These are phyloP conservation scores for Thelonectria blattea DNA, from an alignment of 2,329 filamentous ascomycete species.

Conservation along the genomic window DNA sequence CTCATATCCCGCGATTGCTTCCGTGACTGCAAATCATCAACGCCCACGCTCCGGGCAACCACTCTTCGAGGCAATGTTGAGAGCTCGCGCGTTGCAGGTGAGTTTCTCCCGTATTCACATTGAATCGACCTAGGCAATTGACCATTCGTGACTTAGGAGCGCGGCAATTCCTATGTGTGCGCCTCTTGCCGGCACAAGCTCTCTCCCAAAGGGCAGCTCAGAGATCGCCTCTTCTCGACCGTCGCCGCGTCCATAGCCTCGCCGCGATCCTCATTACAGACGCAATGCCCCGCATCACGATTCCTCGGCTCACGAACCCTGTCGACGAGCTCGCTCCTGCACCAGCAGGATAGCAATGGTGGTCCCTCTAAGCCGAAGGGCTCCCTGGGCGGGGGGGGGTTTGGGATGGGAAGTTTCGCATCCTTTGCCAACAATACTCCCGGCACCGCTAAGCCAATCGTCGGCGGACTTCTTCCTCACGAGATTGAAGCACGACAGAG, in stretches of 20 bases:
- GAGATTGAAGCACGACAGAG: slow-evolving; percentile 45
- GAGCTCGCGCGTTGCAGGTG: slow-evolving; percentile 50
- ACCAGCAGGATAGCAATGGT: slow-evolving; percentile 28
- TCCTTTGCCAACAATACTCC: slow-evolving; percentile 30
- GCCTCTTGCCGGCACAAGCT: slow-evolving; percentile 46
- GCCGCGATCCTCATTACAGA: slow-evolving; percentile 2
- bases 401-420: slow-evolving; percentile 33
- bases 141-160: slow-evolving; percentile 39
- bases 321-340: slow-evolving; percentile 37
- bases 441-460: background rate
- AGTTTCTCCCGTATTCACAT: slow-evolving; percentile 7
- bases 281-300: slow-evolving; percentile 7
- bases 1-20: slow-evolving; percentile 4
- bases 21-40: slow-evolving; percentile 19
- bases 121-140: background rate
- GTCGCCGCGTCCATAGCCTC: slow-evolving; percentile 18
- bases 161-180: slow-evolving; percentile 49
- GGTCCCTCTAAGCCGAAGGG: slow-evolving; percentile 26
- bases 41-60: slow-evolving; percentile 26
- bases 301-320: slow-evolving; percentile 31
- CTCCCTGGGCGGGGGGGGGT: slow-evolving; percentile 35
- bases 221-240: slow-evolving; percentile 25
- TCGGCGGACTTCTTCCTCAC: slow-evolving; percentile 44
- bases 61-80: slow-evolving; percentile 48
- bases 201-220: slow-evolving; percentile 26